A percentile compares a stretch with the other conserved stretches of the same genome.
Conservation (phyloP, 768 basidiomycete genomes). For the Naganishia vishniacii region DNA sequence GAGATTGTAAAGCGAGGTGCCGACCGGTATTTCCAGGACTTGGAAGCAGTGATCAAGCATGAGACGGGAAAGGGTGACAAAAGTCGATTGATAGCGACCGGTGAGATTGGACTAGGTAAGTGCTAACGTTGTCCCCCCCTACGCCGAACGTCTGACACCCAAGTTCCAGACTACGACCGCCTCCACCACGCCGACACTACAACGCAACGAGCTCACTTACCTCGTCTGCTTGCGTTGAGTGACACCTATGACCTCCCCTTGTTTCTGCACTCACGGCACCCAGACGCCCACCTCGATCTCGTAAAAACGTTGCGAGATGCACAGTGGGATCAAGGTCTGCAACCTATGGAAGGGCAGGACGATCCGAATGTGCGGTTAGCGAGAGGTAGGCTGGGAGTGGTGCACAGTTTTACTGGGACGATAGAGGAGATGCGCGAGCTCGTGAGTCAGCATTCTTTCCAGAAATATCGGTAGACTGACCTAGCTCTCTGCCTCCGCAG, state of each 20-base stretch:
- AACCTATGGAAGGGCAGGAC: not conserved
- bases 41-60: constrained; percentile 57
- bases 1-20: constrained; percentile 60
- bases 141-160: not conserved
- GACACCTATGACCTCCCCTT: constrained; percentile 68
- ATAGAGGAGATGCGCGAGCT: constrained; percentile 61
- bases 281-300: constrained; percentile 65
- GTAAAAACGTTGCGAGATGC: constrained; percentile 62
- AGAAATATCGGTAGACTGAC: not conserved
- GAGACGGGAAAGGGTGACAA: constrained; percentile 40
- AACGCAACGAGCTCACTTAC: constrained; percentile 62
- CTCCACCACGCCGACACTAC: constrained; percentile 60
- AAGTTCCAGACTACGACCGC: constrained; percentile 66
- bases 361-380: constrained; percentile 35
- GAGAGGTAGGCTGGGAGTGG: constrained; percentile 61
- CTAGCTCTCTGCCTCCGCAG: constrained; percentile 50
- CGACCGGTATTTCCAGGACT: constrained; percentile 58
- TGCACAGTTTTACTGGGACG: constrained; percentile 75
- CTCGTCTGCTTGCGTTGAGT: constrained; percentile 62
- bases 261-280: constrained; percentile 67
- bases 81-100: constrained; percentile 59
- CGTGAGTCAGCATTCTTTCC: constrained; percentile 50
- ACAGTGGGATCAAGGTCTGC: constrained; percentile 60
- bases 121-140: not conserved
- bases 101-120: constrained; percentile 73